Percentiles rank a stretch among this genome's conserved stretches.
Evolutionary conservation across 805 yeast species (phyloP).

Genomic region (Myxozyma lipomycoides): DNA sequence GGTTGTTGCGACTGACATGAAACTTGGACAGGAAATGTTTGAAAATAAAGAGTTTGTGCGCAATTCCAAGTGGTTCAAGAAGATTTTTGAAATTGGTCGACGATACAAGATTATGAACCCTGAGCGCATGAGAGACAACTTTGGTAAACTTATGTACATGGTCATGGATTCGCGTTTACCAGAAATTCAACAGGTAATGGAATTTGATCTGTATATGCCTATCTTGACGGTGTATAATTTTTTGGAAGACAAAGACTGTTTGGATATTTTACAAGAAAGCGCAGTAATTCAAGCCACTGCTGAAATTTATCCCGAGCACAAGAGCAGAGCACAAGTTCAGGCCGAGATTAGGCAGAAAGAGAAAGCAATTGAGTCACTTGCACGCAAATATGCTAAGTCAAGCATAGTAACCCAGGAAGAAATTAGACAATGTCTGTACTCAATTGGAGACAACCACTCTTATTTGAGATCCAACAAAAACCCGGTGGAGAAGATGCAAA

Average conservation of each 20-base stretch:
- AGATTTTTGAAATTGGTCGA: slow-evolving; percentile 71
- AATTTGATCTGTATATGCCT: slow-evolving; percentile 70
- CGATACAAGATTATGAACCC: slow-evolving; percentile 83
- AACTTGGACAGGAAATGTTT: slow-evolving; percentile 60
- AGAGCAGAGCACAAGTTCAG: slow-evolving; percentile 51
- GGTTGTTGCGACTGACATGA: slow-evolving; percentile 72
- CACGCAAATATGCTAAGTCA: slow-evolving; percentile 47
- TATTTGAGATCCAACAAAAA: slow-evolving; percentile 63
- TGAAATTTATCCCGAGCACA: slow-evolving; percentile 59
- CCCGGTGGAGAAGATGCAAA: slow-evolving; percentile 62
- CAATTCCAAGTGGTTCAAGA: slow-evolving; percentile 69
- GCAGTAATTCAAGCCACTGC: slow-evolving; percentile 60
- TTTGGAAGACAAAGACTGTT: slow-evolving; percentile 42
- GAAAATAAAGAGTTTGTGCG: slow-evolving; percentile 64
- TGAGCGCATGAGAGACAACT: slow-evolving; percentile 71
- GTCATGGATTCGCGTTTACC: slow-evolving; percentile 75
- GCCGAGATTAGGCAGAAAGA: slow-evolving; percentile 64
- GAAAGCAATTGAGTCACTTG: slow-evolving; percentile 58
- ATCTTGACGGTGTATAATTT: slow-evolving; percentile 56
- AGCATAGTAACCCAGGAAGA: slow-evolving; percentile 49
- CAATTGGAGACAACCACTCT: slow-evolving; percentile 74
- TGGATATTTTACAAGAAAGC: slow-evolving; percentile 53
- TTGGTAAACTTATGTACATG: slow-evolving; percentile 78
- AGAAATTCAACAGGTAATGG: slow-evolving; percentile 66
- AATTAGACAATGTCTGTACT: slow-evolving; percentile 66